Base-by-base conservation (phyloP, 2,329 filamentous ascomycete genomes). In the Huntiella savannae region DNA sequence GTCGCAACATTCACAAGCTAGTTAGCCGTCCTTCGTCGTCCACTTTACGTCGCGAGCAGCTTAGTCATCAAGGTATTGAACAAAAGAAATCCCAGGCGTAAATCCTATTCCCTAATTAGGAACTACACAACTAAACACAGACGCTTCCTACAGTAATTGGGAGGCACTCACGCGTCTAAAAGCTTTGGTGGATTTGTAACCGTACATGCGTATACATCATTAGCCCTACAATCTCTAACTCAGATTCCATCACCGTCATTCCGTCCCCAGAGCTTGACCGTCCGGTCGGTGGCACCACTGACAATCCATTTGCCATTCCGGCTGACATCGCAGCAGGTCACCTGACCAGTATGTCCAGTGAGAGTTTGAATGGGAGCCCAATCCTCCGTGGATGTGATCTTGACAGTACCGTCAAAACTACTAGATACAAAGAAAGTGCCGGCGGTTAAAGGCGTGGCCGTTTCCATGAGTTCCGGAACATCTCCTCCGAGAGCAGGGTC, bases 361-460 rank as follows among this genome's bases (percentile, higher is more conserved):
- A 98, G 65, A 12, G 79, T 84, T 62, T 93, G 92, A 50, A 87
- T 77, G 49, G 93, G 64, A 1, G 82, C 79, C 87, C 91, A 98
- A 63, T 98, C 88, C 59, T 98, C 91, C 2, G 86, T 86, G 5
- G 86, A 94, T 63, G 92, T 96, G 54, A 98, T 73, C 59, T 95
- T 94, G 62, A 98, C 81, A 54, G 86, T 88, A 60, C 82, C 85
- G 64, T 98, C 91, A 57, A 96, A 96, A 0, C 91, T 91, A 54
- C 79, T 77, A 3, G 79, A 86, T 3, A 95, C 79, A 53, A 98
- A 81, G 62, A 95, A 95, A 0, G 87, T 93, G 40, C 87, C 83
- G 0, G 84, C 79, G 58, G 86, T 92, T 64, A 85, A 88, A 8
- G 87, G 87, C 17, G 63, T 70, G n/a, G 77, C 79, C 53, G 79